These are phyloP conservation scores for Sorghum bicolor DNA, from an alignment of 176 grass and related monocot species.

Conservation along the genomic window Sorghum_bicolor_NCBIv3 NC_012876.2:62697001-62697500, in stretches of 20 bases:
- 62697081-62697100: constrained; percentile 6
- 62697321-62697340: constrained; percentile 3
- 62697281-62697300: constrained; percentile 3
- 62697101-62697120: constrained; percentile 21
- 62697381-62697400: constrained; percentile 93
- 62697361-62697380: constrained; percentile 76
- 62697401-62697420: constrained; percentile 84
- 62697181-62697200: constrained; percentile 94
- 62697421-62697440: constrained; percentile 90
- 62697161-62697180: constrained; percentile 74
- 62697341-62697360: constrained; percentile 97
- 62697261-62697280: constrained; percentile 16
- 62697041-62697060: constrained; percentile 91
- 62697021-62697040: constrained; percentile 89
- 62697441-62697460: constrained; percentile 93
- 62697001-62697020: constrained; percentile 88
- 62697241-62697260: constrained; percentile 94
- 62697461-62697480: constrained; percentile 93
- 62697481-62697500: constrained; percentile 93
- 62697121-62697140: neutral
- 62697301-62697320: constrained; percentile 5
- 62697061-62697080: constrained; percentile 28
- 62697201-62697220: constrained; percentile 83
- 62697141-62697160: neutral
- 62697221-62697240: constrained; percentile 82